phyloP scores from a whole-genome alignment of 108 stramenopile species.

The Conticribra weissflogii region DNA sequence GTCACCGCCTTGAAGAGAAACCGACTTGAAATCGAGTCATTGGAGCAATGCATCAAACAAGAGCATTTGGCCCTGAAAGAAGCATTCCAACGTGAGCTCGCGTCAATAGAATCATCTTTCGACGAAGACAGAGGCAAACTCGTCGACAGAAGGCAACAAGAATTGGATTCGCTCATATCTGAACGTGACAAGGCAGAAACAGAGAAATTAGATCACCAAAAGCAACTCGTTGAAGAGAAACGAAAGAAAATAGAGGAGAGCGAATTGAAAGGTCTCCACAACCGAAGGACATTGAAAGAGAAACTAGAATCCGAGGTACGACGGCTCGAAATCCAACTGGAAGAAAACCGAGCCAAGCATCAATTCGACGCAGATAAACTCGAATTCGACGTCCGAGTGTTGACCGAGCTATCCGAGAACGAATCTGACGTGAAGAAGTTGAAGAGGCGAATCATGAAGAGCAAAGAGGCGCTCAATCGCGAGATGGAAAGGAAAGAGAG shows the following conservation, averaged over 20 bases:
- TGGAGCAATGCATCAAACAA: slow-evolving; percentile 30
- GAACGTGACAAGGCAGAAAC: slow-evolving; percentile 34
- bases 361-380: slow-evolving; percentile 47
- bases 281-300: slow-evolving; percentile 20
- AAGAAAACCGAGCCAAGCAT: slow-evolving; percentile 34
- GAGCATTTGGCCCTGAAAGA: slow-evolving; percentile 38
- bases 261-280: slow-evolving; percentile 22
- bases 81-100: slow-evolving; percentile 42
- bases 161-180: slow-evolving; percentile 36
- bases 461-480: slow-evolving; percentile 38
- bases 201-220: slow-evolving; percentile 24
- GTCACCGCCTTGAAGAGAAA: slow-evolving; percentile 46
- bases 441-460: slow-evolving; percentile 48
- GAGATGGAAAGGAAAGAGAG: slow-evolving; percentile 19
- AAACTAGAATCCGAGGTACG: slow-evolving; percentile 31
- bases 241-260: slow-evolving; percentile 31
- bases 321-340: slow-evolving; percentile 36
- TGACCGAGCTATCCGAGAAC: slow-evolving; percentile 44
- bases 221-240: slow-evolving; percentile 25
- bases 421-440: slow-evolving; percentile 35
- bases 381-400: slow-evolving; percentile 42
- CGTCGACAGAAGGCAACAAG: slow-evolving; percentile 14
- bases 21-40: slow-evolving; percentile 29
- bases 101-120: slow-evolving; percentile 35
- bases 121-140: slow-evolving; percentile 25